These are phyloP conservation scores for Xylaria grammica DNA, from an alignment of 495 filamentous ascomycete species.

Conservation along the genomic window DNA sequence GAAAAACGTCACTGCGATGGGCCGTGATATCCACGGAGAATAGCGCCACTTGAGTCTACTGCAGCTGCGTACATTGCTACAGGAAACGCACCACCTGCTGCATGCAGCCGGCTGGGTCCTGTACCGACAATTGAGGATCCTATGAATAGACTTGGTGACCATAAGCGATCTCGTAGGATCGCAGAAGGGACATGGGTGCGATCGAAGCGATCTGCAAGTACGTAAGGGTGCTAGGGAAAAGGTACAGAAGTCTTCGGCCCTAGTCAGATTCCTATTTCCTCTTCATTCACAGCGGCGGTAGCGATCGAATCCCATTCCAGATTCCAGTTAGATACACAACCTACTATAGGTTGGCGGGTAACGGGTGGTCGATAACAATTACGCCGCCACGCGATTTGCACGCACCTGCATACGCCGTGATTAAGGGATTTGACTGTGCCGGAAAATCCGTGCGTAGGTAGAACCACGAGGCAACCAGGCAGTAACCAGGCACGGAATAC, in stretches of 20 bases:
- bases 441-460: background rate
- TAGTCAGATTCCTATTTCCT: background rate
- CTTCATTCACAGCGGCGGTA: background rate
- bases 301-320: background rate
- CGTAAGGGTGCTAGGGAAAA: background rate
- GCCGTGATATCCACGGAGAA: no score
- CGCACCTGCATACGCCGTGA: background rate
- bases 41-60: no score
- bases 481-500: background rate
- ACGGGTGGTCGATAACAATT: no score
- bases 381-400: no score
- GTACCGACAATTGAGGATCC: no score
- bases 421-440: background rate
- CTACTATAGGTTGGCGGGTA: no score
- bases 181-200: background rate
- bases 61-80: no score
- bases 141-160: background rate
- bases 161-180: slow-evolving; percentile 4
- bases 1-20: no score
- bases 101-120: no score
- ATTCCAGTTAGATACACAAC: background rate
- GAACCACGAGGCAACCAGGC: no score
- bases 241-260: background rate
- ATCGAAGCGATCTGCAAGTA: background rate
- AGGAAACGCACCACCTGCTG: no score